Base-by-base conservation (phyloP, 441 rosid genomes). In the Populus hybrid region DNA sequence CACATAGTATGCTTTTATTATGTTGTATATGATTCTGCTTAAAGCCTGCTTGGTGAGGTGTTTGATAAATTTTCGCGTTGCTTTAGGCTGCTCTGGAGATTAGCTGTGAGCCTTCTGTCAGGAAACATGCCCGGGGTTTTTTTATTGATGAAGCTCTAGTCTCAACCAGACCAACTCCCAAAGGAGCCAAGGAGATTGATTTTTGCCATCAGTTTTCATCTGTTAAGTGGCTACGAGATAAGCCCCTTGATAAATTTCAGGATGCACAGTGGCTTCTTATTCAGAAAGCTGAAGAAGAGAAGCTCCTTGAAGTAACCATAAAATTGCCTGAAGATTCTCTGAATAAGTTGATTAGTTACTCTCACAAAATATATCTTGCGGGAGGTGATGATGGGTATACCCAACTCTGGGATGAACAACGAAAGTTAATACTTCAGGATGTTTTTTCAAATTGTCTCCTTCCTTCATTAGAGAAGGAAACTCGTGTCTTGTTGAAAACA, bases 181-280 rank as follows among this genome's bases (percentile, higher is more conserved):
- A 90, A 81, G 98, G 97, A 68, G 90, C 86, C 78, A 67, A 36
- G 71, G 85, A 87, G 46, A 89, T 92, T 67, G 94, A 94, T 77
- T 79, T 94, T 59, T 89, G 87, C 78, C 93, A 94, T 85, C 89
- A 82, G 81, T 94, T 88, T 90, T 85, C 89, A 57, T 85, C 88
- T 70, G 90, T 92, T 26, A 94, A 90, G 83, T 94, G 98, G 97
- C 81, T 94, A 77, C 89, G 90, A 2, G 92, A 94, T 69, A 94
- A 94, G 86, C 98, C 98, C 73, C 78, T 94, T 81, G 85, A 77
- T 82, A 85, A 46, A 79, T 94, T 94, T 87, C 88, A 89, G 78
- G 95, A 88, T 86, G 92, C 89, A 61, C 97, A 94, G 36, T 94
- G 98, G 98, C 94, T 94, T 74, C 94, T 90, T 79, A 88, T 94